Evolutionary conservation across 192 early-diverging fungal species (phyloP).

Genomic region (Umbelopsis vinacea): DNA sequence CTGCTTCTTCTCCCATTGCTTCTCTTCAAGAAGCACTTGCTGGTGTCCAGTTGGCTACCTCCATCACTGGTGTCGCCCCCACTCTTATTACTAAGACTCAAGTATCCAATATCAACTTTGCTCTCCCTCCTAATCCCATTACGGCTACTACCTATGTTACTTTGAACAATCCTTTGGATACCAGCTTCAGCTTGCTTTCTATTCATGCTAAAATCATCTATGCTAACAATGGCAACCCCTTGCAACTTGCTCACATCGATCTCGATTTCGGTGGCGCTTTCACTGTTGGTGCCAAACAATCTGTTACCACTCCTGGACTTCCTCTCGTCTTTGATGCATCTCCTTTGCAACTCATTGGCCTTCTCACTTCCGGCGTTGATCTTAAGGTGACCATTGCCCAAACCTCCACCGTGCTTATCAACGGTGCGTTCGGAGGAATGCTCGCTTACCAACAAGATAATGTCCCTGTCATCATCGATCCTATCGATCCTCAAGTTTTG

Average conservation of each 20-base stretch:
- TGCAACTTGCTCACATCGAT: constrained; percentile 27
- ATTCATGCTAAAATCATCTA: neutral
- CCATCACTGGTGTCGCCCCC: constrained; percentile 51
- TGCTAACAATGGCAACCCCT: neutral
- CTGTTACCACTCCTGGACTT: constrained; percentile 18
- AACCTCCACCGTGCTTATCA: constrained; percentile 26
- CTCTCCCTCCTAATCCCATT: neutral
- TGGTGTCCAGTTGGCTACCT: constrained; percentile 40
- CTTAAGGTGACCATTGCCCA: constrained; percentile 25
- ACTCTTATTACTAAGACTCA: constrained; percentile 38
- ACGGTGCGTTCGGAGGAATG: constrained; percentile 23
- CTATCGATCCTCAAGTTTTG: neutral
- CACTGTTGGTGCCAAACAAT: constrained; percentile 21
- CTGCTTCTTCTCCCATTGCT: constrained; percentile 43
- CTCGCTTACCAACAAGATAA: constrained; percentile 35
- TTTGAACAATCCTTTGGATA: constrained; percentile 34
- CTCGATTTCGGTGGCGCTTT: constrained; percentile 17
- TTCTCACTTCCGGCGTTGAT: constrained; percentile 6
- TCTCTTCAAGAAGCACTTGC: constrained; percentile 51
- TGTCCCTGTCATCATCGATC: constrained; percentile 11
- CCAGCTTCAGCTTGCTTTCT: constrained; percentile 3
- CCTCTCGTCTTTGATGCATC: constrained; percentile 24
- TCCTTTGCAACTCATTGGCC: constrained; percentile 19
- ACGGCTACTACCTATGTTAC: constrained; percentile 24
- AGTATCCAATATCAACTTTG: constrained; percentile 3